Evolutionary conservation across 306 rosid species (phyloP), one percentile per base, ranked within the genome.

Genomic region (Vigna unguiculata): DNA sequence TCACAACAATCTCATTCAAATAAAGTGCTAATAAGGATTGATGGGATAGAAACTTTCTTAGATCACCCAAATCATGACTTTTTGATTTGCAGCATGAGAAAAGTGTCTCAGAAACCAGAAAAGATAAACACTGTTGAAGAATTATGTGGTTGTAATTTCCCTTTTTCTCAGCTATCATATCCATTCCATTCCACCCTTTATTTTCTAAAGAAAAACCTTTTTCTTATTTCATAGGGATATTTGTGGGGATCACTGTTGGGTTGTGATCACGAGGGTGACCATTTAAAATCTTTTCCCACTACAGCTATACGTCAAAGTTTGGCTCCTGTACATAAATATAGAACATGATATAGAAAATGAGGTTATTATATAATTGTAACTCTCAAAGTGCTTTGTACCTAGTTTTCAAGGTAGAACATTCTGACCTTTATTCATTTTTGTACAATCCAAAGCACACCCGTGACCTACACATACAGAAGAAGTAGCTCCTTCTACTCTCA

Each of bases 381-480:
- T 49, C 53, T 20, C 57, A 10, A 63, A 64, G 54, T 49, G 82
- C 38, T 83, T 83, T 25, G 77, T 64, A 48, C 14, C 77, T 69
- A 78, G 83, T 74, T 66, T 76, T 71, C 83, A 71, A 82, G 72
- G 74, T 78, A 82, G 88, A 90, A 90, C 96, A 90, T 90, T 88
- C 88, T 83, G 87, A 79, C 83, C 84, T 61, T 69, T 75, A 83
- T 84, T 84, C 83, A 85, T 81, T 85, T 78, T 83, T 66, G 88
- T 63, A 61, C 69, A 85, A 79, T 69, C 77, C 90, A 82, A 88
- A 66, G 96, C 86, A 80, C 41, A 32, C 90, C 93, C 96, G 96
- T 90, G 91, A 88, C 78, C 62, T 77, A 71, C 40, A 78, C 69
- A 71, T 43, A 72, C 78, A 78, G 30, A 80, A 69, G 78, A 78